phyloP scores from a whole-genome alignment of 2,329 filamentous ascomycete genomes.

The Ramichloridium luteum region DNA sequence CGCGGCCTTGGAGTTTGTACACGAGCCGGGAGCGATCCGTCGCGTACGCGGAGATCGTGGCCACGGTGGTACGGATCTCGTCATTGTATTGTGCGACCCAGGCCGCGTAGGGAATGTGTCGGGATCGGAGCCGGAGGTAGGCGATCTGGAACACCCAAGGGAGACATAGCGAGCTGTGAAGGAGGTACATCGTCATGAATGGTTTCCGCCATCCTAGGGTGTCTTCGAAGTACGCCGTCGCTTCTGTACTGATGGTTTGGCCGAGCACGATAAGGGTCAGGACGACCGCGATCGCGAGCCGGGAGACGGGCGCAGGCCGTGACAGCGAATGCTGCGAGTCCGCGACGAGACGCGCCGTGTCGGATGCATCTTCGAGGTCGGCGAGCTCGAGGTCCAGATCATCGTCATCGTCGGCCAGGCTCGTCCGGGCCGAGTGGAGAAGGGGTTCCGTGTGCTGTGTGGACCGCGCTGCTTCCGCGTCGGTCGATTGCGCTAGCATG shows the following conservation, averaged over 20 bases:
- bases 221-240: slow-evolving; percentile 23
- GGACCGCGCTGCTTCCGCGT: slow-evolving; percentile 1
- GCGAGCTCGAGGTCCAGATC: slow-evolving; percentile 12
- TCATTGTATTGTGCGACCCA: slow-evolving; percentile 24
- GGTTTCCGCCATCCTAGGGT: slow-evolving; percentile 23
- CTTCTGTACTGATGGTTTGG: slow-evolving; percentile 23
- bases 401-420: slow-evolving; percentile 10
- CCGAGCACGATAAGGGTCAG: slow-evolving; percentile 19
- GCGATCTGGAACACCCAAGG: slow-evolving; percentile 21
- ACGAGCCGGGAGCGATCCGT: slow-evolving; percentile 15
- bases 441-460: slow-evolving; percentile 13
- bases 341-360: too few species aligned
- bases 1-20: slow-evolving; percentile 14
- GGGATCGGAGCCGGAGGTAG: slow-evolving; percentile 16
- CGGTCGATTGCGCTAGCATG: too few species aligned
- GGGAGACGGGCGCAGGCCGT: too few species aligned
- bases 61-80: slow-evolving; percentile 17
- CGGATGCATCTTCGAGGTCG: slow-evolving; percentile 12
- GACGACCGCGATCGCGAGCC: slow-evolving; percentile 13
- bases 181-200: slow-evolving; percentile 23
- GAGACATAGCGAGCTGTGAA: slow-evolving; percentile 20
- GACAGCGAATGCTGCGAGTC: too few species aligned
- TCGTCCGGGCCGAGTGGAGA: slow-evolving; percentile 11
- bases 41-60: slow-evolving; percentile 21
- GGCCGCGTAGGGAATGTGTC: slow-evolving; percentile 12